A percentile compares a stretch with the other conserved stretches of the same genome.
Evolutionary conservation across 176 grass and related monocot genomes (phyloP).

Genomic region (Triticum urartu): DNA sequence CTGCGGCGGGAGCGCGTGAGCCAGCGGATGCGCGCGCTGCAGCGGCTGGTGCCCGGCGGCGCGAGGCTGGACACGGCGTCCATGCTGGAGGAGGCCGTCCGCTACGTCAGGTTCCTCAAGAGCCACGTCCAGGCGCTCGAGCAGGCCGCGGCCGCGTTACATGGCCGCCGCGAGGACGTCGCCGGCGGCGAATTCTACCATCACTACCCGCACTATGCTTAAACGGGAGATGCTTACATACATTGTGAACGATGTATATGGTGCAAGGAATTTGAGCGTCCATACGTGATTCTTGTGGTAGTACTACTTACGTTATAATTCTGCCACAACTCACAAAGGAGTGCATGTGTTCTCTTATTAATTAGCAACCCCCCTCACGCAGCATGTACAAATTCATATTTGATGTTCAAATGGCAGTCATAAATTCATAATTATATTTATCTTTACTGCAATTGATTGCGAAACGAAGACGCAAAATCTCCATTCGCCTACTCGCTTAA

Average conservation of each 20-base stretch:
- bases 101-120: conserved; percentile 78
- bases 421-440: no score
- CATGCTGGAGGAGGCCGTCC: conserved; percentile 77
- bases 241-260: not conserved
- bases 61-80: conserved; percentile 76
- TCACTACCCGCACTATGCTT: not conserved
- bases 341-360: not conserved
- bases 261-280: not conserved
- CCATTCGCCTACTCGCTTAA: not conserved
- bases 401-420: not conserved
- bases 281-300: not conserved
- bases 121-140: conserved; percentile 57
- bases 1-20: conserved; percentile 66
- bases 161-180: not conserved
- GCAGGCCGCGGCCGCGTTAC: conserved; percentile 7
- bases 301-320: not conserved
- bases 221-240: not conserved
- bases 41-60: conserved; percentile 63
- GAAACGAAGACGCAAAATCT: not conserved
- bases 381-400: not conserved
- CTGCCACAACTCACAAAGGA: not conserved
- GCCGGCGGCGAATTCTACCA: not conserved
- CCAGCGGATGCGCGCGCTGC: conserved; percentile 61
- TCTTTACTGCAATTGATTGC: not conserved
- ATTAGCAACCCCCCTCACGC: not conserved